Evolutionary conservation across 1,284 basidiomycete genomes (phyloP).

Genomic region (Pholiota adiposa): DNA sequence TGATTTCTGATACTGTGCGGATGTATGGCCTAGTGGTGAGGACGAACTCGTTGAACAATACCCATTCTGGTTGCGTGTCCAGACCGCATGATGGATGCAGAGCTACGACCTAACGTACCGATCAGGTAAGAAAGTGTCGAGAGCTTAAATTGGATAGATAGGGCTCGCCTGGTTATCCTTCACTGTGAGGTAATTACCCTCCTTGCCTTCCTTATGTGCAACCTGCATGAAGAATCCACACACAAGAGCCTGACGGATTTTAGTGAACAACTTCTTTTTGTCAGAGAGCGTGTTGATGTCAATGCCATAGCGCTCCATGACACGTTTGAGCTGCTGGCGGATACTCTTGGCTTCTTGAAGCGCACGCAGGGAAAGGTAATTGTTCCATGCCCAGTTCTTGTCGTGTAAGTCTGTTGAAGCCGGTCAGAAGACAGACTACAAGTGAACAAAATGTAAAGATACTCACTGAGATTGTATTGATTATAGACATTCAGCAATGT

Average conservation of each 20-base stretch:
- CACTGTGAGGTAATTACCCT: constrained; percentile 84
- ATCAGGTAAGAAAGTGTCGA: background rate
- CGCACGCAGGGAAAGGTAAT: constrained; percentile 87
- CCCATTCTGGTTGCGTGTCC: constrained; percentile 93
- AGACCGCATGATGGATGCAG: constrained; percentile 95
- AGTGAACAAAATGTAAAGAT: background rate
- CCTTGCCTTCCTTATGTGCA: constrained; percentile 95
- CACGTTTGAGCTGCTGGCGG: constrained; percentile 88
- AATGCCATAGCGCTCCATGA: constrained; percentile 92
- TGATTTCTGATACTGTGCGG: constrained; percentile 89
- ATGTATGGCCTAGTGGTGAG: constrained; percentile 91
- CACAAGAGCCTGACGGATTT: constrained; percentile 86
- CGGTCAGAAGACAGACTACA: background rate
- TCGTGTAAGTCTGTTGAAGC: constrained; percentile 63
- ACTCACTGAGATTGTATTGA: constrained; percentile 83
- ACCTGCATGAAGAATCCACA: constrained; percentile 99
- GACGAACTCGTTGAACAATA: constrained; percentile 98
- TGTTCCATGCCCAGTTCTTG: constrained; percentile 91
- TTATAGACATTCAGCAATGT: constrained; percentile 97
- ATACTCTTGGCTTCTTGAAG: constrained; percentile 95
- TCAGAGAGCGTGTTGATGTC: constrained; percentile 84
- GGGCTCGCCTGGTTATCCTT: constrained; percentile 89
- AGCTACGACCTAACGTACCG: constrained; percentile 67
- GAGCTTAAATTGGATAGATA: background rate
- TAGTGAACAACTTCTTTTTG: constrained; percentile 78